A percentile compares a stretch with the other conserved stretches of the same genome.
Evolutionary conservation across 768 basidiomycete species (phyloP).

Genomic region (Kwoniella sp.): DNA sequence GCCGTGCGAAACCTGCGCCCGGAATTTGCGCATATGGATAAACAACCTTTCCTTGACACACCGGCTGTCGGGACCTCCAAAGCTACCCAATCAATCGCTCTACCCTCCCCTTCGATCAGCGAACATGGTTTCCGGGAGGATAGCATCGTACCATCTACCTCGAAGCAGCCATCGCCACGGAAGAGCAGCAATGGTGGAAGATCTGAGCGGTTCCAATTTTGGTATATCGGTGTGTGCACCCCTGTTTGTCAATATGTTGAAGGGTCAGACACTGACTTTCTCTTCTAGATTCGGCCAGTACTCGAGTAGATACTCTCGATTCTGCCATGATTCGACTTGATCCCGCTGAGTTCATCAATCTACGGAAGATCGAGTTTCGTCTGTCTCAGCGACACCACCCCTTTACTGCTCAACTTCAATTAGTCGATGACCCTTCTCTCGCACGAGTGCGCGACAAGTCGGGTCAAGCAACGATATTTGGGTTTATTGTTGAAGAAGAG

Average conservation of each 20-base stretch:
- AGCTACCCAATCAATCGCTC: neutral
- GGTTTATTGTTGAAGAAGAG: slow-evolving; percentile 44
- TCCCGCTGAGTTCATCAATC: slow-evolving; percentile 37
- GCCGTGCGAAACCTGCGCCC: slow-evolving; percentile 36
- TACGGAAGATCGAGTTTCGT: slow-evolving; percentile 47
- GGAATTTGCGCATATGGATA: slow-evolving; percentile 29
- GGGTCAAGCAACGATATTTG: slow-evolving; percentile 33
- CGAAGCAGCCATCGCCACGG: neutral
- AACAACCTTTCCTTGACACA: slow-evolving; percentile 38
- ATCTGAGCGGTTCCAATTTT: slow-evolving; percentile 41
- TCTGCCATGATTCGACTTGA: slow-evolving; percentile 41
- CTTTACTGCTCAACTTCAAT: slow-evolving; percentile 36
- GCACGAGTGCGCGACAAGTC: slow-evolving; percentile 10
- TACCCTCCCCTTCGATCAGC: neutral
- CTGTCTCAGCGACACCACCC: slow-evolving; percentile 37
- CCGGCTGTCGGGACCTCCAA: slow-evolving; percentile 18
- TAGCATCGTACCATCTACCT: neutral
- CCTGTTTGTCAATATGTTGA: neutral
- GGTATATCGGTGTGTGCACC: slow-evolving; percentile 48
- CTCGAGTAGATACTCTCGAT: slow-evolving; percentile 20
- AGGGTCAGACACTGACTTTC: neutral
- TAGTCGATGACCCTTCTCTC: slow-evolving; percentile 28
- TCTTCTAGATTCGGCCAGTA: slow-evolving; percentile 30
- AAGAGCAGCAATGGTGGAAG: neutral
- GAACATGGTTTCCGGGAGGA: no score